A percentile compares a stretch with the other conserved stretches of the same genome.
Evolutionary conservation across 176 grass and related monocot species (phyloP).

Genomic region (Poa pratensis): DNA sequence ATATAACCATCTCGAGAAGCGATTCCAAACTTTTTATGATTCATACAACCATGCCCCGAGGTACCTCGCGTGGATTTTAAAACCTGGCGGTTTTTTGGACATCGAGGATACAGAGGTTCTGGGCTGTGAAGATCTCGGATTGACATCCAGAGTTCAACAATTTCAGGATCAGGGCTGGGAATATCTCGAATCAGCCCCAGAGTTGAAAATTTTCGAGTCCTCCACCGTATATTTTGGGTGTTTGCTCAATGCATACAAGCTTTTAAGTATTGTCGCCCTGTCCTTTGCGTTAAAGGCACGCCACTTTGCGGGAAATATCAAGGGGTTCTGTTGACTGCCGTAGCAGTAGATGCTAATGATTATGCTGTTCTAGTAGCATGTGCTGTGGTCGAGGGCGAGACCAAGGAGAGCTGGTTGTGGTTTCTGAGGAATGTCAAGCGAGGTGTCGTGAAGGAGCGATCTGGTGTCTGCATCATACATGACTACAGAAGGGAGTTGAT

Average conservation of each 20-base stretch:
- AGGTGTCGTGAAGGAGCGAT: neutral
- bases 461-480: constrained; percentile 30
- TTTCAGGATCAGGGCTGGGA: neutral
- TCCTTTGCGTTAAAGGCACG: constrained; percentile 22
- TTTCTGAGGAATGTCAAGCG: constrained; percentile 13
- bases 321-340: constrained; percentile 21
- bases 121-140: neutral
- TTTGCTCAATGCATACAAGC: neutral
- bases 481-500: constrained; percentile 30
- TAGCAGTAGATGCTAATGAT: constrained; percentile 39
- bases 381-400: constrained; percentile 16
- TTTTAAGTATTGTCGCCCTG: constrained; percentile 9
- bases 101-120: constrained; percentile 30
- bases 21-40: constrained; percentile 27
- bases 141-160: neutral
- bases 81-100: neutral
- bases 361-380: neutral
- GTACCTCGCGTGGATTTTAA: neutral
- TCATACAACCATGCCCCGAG: neutral
- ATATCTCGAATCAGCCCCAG: neutral
- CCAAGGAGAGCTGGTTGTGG: constrained; percentile 23
- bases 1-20: neutral
- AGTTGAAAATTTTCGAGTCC: neutral
- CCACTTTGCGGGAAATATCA: constrained; percentile 42
- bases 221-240: constrained; percentile 32